Conservation (phyloP, 1,284 basidiomycete species). For the Hymenochaete sp. region DNA sequence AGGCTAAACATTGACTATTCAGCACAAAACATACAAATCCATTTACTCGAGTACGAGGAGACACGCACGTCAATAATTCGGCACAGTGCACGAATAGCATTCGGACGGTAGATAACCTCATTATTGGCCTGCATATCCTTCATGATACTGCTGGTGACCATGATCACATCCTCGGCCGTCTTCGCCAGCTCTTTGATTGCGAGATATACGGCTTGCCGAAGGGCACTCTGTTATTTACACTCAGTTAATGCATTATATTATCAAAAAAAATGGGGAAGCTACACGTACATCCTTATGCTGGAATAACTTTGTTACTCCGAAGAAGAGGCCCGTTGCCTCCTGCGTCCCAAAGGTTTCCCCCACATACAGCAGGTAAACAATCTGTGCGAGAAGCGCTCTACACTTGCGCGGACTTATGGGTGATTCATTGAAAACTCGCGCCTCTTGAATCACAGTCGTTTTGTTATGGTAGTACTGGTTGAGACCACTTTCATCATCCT, state of each 20-base stretch:
- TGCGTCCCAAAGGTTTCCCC: constrained; percentile 94
- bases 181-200: constrained; percentile 97
- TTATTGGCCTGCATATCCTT: constrained; percentile 99
- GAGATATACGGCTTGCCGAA: constrained; percentile 97
- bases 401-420: constrained; percentile 97
- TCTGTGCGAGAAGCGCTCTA: constrained; percentile 90
- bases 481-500: constrained; percentile 85
- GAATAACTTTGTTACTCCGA: constrained; percentile 98
- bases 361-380: constrained; percentile 93
- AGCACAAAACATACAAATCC: constrained; percentile 12
- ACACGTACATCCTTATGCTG: constrained; percentile 95
- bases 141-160: constrained; percentile 99
- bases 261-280: constrained; percentile 4
- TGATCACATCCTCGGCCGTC: constrained; percentile 98
- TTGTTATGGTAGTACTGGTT: constrained; percentile 90
- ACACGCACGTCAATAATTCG: constrained; percentile 90
- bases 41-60: constrained; percentile 10
- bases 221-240: constrained; percentile 58
- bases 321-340: constrained; percentile 97
- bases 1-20: constrained; percentile 43
- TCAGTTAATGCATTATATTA: not conserved
- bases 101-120: constrained; percentile 97
- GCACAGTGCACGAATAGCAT: constrained; percentile 94
- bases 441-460: constrained; percentile 95
- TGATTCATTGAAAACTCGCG: constrained; percentile 98